Conservation (phyloP, 2,329 filamentous ascomycete genomes). For the Thelonectria olida region DNA sequence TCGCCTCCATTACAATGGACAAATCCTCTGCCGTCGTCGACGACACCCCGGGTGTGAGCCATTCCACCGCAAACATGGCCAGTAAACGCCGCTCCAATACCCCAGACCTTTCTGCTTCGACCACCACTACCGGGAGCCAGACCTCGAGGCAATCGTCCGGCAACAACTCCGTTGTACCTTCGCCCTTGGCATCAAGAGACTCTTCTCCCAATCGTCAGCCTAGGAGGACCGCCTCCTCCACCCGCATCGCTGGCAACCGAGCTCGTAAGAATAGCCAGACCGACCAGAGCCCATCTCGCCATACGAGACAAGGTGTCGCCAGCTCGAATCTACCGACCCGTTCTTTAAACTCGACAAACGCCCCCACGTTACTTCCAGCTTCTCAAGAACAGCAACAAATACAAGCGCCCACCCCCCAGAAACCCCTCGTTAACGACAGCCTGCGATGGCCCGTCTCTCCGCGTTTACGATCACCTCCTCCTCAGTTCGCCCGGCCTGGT, state of each 20-base stretch:
- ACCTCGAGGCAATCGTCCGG: conserved; percentile 49
- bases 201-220: conserved; percentile 56
- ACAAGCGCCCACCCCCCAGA: conserved; percentile 72
- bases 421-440: conserved; percentile 63
- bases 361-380: conserved; percentile 70
- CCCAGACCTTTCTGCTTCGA: conserved; percentile 36
- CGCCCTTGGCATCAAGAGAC: conserved; percentile 55
- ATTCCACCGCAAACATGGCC: conserved; percentile 29
- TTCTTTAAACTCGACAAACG: conserved; percentile 73
- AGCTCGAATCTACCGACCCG: conserved; percentile 72
- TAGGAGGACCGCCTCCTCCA: conserved; percentile 47
- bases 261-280: conserved; percentile 73
- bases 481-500: conserved; percentile 58
- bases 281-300: conserved; percentile 70
- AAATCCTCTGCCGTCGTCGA: conserved; percentile 43
- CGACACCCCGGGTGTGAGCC: conserved; percentile 34
- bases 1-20: conserved; percentile 46
- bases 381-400: conserved; percentile 67
- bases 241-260: conserved; percentile 52
- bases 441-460: conserved; percentile 83
- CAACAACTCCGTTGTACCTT: conserved; percentile 47
- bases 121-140: conserved; percentile 40
- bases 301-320: conserved; percentile 59
- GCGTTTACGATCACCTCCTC: conserved; percentile 80
- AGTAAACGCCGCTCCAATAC: conserved; percentile 35